phyloP scores from a whole-genome alignment of 83 land plant species.

The Thuja plicata region DNA sequence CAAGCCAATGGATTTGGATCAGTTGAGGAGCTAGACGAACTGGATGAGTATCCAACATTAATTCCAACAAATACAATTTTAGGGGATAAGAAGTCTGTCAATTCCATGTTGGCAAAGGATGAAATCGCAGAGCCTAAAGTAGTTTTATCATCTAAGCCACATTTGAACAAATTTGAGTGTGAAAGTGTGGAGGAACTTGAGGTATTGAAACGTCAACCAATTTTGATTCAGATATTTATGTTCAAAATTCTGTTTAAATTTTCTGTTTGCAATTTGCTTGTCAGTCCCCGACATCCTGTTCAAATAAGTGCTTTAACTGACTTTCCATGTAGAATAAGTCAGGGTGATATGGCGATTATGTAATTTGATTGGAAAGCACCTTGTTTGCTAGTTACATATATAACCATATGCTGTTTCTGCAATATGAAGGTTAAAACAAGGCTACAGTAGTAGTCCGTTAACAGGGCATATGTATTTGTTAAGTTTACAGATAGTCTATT shows the following conservation, averaged over 20 bases:
- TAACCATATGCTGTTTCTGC: neutral
- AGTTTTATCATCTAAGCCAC: neutral
- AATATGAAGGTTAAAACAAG: neutral
- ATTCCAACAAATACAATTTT: constrained; percentile 17
- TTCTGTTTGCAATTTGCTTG: neutral
- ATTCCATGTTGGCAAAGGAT: constrained; percentile 5
- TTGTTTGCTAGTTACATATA: neutral
- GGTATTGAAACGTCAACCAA: constrained; percentile 22
- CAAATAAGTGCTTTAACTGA: neutral
- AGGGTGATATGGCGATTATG: neutral
- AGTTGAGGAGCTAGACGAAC: constrained; percentile 37
- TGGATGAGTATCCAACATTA: constrained; percentile 24
- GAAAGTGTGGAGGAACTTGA: constrained; percentile 52
- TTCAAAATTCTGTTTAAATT: neutral
- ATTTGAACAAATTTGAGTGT: neutral
- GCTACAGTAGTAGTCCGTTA: neutral
- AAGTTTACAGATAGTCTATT: neutral
- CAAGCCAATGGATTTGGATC: constrained; percentile 17
- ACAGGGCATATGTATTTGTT: neutral
- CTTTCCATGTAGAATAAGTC: neutral
- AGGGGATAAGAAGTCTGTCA: neutral
- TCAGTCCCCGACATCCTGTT: neutral
- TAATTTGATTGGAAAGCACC: neutral
- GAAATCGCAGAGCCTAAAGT: neutral
- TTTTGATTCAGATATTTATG: neutral